Evolutionary conservation across 2,329 filamentous ascomycete genomes (phyloP).

Genomic region (Paraphoma chrysanthemicola): DNA sequence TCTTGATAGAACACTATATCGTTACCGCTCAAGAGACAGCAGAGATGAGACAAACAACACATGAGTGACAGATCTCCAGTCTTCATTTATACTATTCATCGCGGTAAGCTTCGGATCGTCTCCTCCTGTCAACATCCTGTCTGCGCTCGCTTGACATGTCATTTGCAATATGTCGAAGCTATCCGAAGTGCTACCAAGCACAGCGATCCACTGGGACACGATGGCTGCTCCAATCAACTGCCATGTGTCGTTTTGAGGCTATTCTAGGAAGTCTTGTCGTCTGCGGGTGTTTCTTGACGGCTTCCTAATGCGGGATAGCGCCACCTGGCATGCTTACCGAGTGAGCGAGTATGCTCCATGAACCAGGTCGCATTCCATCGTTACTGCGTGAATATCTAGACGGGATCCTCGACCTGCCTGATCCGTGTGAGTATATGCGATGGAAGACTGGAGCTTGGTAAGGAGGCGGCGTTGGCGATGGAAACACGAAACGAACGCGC

Average conservation of each 20-base stretch:
- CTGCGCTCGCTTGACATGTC: conserved; percentile 1
- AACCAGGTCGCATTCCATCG: conserved; percentile 2
- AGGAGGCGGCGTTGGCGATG: neutral
- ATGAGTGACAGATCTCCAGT: neutral
- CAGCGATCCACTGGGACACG: neutral
- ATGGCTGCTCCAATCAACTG: neutral
- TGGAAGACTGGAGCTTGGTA: neutral
- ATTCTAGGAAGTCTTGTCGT: conserved; percentile 5
- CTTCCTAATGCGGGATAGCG: conserved; percentile 9
- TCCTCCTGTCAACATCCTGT: neutral
- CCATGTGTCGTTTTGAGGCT: neutral
- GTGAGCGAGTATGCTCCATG: neutral
- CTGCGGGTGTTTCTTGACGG: conserved; percentile 8
- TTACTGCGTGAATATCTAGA: neutral
- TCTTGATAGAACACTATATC: neutral
- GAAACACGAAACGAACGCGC: neutral
- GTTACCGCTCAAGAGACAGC: no score
- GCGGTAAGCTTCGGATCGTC: neutral
- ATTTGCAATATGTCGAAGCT: conserved; percentile 1
- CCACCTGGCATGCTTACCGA: conserved; percentile 1
- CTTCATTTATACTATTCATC: neutral
- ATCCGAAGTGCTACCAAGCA: conserved; percentile 6
- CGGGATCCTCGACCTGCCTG: neutral
- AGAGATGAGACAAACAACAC: no score
- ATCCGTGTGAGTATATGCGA: neutral